Percentiles rank a stretch among this genome's conserved stretches.
phyloP scores from a whole-genome alignment of 192 early-diverging fungal genomes.

The Coemansia sp. region DNA sequence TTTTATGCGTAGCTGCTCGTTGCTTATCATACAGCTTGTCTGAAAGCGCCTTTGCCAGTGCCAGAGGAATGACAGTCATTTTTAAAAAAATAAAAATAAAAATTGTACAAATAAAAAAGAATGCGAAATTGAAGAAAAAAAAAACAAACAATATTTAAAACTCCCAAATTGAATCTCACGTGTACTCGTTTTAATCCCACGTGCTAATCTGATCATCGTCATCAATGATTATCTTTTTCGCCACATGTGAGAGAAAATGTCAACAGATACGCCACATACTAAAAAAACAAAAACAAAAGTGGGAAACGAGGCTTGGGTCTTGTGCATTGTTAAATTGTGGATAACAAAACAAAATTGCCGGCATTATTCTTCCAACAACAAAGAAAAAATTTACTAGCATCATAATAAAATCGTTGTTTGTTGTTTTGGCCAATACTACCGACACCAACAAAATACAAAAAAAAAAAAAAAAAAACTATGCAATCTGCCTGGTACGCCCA shows the following conservation, averaged over 20 bases:
- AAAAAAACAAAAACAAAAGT: background rate
- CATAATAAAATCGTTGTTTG: slow-evolving; percentile 4
- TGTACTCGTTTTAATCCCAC: background rate
- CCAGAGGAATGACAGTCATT: slow-evolving; percentile 37
- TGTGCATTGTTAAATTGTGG: background rate
- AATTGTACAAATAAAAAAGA: too few species aligned
- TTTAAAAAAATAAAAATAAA: background rate
- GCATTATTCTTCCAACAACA: background rate
- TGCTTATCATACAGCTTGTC: slow-evolving; percentile 96
- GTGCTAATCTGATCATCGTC: background rate
- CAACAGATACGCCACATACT: background rate
- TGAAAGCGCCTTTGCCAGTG: slow-evolving; percentile 72
- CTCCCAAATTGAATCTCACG: too few species aligned
- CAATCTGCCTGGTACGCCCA: too few species aligned
- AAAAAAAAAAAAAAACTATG: background rate
- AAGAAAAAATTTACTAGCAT: background rate
- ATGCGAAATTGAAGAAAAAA: background rate
- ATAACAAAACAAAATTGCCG: slow-evolving; percentile 4
- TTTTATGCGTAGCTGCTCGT: slow-evolving; percentile 87
- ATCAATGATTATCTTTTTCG: too few species aligned
- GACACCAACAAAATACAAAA: background rate
- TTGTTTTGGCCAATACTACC: background rate
- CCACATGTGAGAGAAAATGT: background rate
- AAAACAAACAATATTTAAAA: background rate
- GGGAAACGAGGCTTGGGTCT: background rate